A percentile compares a stretch with the other conserved stretches of the same genome.
phyloP scores from a whole-genome alignment of 768 basidiomycete species.

The Melanogaster broomeanus region DNA sequence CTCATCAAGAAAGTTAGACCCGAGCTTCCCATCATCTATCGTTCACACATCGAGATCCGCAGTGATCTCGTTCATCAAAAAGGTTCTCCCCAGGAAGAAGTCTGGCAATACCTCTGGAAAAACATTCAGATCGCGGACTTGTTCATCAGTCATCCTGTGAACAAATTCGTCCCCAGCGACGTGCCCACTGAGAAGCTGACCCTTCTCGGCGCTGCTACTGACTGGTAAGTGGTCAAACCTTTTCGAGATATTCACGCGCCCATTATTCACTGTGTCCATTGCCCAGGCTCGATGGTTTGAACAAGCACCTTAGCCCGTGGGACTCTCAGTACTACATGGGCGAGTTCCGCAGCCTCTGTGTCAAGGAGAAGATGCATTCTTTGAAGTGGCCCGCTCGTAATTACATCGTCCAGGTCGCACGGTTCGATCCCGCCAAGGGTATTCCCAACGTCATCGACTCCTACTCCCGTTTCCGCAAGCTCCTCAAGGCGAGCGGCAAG shows the following conservation, averaged over 20 bases:
- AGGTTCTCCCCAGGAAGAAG: constrained; percentile 85
- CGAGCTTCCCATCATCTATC: constrained; percentile 86
- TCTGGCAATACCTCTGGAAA: constrained; percentile 95
- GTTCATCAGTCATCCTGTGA: constrained; percentile 94
- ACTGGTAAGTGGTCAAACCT: constrained; percentile 57
- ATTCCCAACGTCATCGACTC: constrained; percentile 85
- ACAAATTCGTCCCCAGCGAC: constrained; percentile 88
- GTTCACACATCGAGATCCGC: constrained; percentile 94
- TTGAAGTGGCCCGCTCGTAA: constrained; percentile 79
- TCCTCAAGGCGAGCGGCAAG: constrained; percentile 48
- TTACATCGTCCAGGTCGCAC: constrained; percentile 90
- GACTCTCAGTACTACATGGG: constrained; percentile 89
- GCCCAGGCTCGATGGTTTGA: constrained; percentile 85
- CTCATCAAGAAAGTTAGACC: constrained; percentile 85
- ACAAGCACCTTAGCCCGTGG: constrained; percentile 83
- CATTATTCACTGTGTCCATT: constrained; percentile 5
- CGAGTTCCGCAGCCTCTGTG: constrained; percentile 77
- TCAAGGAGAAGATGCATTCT: constrained; percentile 79
- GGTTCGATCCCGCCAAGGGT: constrained; percentile 90
- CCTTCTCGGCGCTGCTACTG: constrained; percentile 81
- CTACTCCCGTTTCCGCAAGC: constrained; percentile 78
- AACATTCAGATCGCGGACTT: constrained; percentile 88
- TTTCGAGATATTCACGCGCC: constrained; percentile 7
- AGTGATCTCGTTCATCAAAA: constrained; percentile 82
- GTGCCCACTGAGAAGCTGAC: constrained; percentile 72